Percentiles rank a stretch among this genome's conserved stretches.
Conservation (phyloP, 2,329 filamentous ascomycete species). For the Arthroderma sp. region DNA sequence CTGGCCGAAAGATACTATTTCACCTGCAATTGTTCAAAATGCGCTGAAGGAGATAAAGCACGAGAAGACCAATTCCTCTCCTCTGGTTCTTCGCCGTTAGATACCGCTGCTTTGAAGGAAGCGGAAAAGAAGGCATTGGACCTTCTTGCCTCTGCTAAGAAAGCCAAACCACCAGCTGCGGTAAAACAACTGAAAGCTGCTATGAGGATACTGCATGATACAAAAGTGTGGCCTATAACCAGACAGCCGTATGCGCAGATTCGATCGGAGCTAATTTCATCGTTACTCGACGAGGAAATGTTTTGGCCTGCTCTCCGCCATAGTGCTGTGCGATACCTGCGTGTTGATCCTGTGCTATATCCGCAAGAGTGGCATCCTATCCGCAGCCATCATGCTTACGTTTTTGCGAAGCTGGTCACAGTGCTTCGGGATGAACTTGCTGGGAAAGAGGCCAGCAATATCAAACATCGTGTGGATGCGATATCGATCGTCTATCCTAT, state of each 20-base stretch:
- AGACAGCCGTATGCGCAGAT: slow-evolving; percentile 45
- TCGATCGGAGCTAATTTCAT: slow-evolving; percentile 42
- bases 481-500: slow-evolving; percentile 27
- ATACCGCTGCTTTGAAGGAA: slow-evolving; percentile 13
- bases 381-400: slow-evolving; percentile 38
- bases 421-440: slow-evolving; percentile 13
- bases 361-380: slow-evolving; percentile 41
- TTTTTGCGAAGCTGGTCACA: slow-evolving; percentile 23
- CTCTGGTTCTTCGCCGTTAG: slow-evolving; percentile 6
- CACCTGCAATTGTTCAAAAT: slow-evolving; percentile 44
- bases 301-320: slow-evolving; percentile 41
- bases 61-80: slow-evolving; percentile 16
- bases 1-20: slow-evolving; percentile 48
- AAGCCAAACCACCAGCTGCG: slow-evolving; percentile 20
- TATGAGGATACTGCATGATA: slow-evolving; percentile 31
- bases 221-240: slow-evolving; percentile 36
- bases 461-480: slow-evolving; percentile 21
- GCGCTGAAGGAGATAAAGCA: slow-evolving; percentile 22
- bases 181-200: slow-evolving; percentile 27
- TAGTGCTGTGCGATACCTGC: slow-evolving; percentile 40
- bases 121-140: slow-evolving; percentile 18
- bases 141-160: slow-evolving; percentile 18
- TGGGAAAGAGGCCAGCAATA: slow-evolving; percentile 9
- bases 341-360: slow-evolving; percentile 42
- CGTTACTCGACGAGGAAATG: slow-evolving; percentile 33